Evolutionary conservation across 805 yeast genomes (phyloP).

Genomic region (Lachancea nothofagi): DNA sequence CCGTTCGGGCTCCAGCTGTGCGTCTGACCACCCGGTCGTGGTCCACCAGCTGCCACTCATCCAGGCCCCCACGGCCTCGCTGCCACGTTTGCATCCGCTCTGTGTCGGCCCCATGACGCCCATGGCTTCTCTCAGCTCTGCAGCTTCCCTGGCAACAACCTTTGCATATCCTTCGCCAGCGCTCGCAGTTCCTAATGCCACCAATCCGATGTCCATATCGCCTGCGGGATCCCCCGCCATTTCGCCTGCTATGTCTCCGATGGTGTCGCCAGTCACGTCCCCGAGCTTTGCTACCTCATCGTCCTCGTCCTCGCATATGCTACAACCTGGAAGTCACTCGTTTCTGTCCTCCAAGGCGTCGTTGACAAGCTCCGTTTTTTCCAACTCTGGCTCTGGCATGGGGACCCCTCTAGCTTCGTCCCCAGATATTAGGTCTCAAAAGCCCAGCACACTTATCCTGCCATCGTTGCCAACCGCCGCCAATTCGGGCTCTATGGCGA

Average conservation of each 20-base stretch:
- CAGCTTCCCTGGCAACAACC: constrained; percentile 11
- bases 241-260: constrained; percentile 4
- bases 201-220: not conserved
- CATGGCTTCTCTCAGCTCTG: constrained; percentile 6
- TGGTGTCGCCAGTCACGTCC: constrained; percentile 3
- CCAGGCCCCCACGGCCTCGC: constrained; percentile 3
- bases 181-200: not conserved
- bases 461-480: not conserved
- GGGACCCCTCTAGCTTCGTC: constrained; percentile 5
- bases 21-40: constrained; percentile 8
- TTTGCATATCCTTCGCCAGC: constrained; percentile 11
- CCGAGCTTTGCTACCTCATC: not conserved
- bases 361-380: constrained; percentile 7
- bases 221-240: not conserved
- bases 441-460: not conserved
- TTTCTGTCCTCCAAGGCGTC: constrained; percentile 6
- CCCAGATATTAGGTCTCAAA: constrained; percentile 2
- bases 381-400: not conserved
- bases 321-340: constrained; percentile 3
- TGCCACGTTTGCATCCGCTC: no score
- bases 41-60: constrained; percentile 9
- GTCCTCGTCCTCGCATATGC: not conserved
- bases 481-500: not conserved
- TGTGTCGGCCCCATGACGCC: constrained; percentile 1
- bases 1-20: constrained; percentile 3